Percentiles rank a stretch among this genome's conserved stretches.
Evolutionary conservation across 2,329 filamentous ascomycete genomes (phyloP).

Genomic region (Stemphylium beticola): DNA sequence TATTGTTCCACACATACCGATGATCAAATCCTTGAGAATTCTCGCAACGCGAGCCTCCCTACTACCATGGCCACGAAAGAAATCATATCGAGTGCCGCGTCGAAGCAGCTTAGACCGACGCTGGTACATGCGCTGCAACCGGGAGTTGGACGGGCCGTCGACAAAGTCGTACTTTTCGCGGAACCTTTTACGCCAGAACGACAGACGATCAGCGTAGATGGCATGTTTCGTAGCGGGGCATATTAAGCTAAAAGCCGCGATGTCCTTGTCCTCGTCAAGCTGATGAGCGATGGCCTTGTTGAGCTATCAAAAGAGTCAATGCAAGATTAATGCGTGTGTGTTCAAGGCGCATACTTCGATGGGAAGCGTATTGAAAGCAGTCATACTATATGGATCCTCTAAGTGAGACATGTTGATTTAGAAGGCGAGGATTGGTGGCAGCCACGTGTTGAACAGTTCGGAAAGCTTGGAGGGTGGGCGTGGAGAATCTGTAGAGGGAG

Average conservation of each 20-base stretch:
- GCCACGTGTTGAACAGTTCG: neutral
- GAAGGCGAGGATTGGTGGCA: neutral
- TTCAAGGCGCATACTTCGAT: slow-evolving; percentile 36
- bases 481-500: neutral
- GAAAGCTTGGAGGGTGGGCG: neutral
- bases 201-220: slow-evolving; percentile 48
- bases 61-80: slow-evolving; percentile 24
- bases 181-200: slow-evolving; percentile 58
- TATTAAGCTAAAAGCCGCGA: slow-evolving; percentile 49
- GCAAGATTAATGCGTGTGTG: neutral
- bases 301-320: slow-evolving; percentile 38
- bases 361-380: slow-evolving; percentile 41
- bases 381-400: slow-evolving; percentile 6
- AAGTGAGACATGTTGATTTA: slow-evolving; percentile 17
- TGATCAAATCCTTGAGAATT: slow-evolving; percentile 52
- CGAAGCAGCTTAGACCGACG: slow-evolving; percentile 29
- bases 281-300: slow-evolving; percentile 49
- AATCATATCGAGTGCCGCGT: slow-evolving; percentile 22
- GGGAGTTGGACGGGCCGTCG: slow-evolving; percentile 26
- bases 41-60: slow-evolving; percentile 46
- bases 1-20: slow-evolving; percentile 46
- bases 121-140: slow-evolving; percentile 49
- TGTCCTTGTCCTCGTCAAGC: slow-evolving; percentile 52
- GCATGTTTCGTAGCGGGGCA: slow-evolving; percentile 50
- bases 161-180: slow-evolving; percentile 50